phyloP scores from a whole-genome alignment of 495 filamentous ascomycete genomes.

The Penicillium nucicola region DNA sequence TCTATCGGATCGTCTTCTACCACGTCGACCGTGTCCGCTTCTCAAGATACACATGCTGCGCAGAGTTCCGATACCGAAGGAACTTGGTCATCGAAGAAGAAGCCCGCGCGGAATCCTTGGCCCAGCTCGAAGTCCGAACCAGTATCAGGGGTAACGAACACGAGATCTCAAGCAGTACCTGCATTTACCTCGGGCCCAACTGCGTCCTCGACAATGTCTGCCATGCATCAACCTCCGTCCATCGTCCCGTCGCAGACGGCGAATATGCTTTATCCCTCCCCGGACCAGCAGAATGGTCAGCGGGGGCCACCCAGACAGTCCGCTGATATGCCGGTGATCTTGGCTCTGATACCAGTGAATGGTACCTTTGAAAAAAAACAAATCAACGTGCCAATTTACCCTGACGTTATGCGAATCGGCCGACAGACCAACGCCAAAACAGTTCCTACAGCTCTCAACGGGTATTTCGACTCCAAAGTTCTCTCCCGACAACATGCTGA shows the following conservation, averaged over 20 bases:
- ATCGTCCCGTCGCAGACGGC: conserved; percentile 63
- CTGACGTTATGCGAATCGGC: conserved; percentile 87
- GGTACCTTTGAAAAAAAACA: conserved; percentile 96
- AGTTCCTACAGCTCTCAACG: conserved; percentile 81
- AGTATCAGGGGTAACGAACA: conserved; percentile 58
- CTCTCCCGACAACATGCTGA: conserved; percentile 95
- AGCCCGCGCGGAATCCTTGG: conserved; percentile 69
- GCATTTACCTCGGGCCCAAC: conserved; percentile 65
- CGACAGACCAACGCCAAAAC: conserved; percentile 97
- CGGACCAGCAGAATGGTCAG: conserved; percentile 57
- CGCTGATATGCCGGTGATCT: conserved; percentile 64
- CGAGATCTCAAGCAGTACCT: conserved; percentile 59
- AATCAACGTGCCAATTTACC: conserved; percentile 83
- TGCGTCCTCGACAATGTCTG: conserved; percentile 63
- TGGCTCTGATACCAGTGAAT: conserved; percentile 82
- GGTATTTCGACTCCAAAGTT: conserved; percentile 97
- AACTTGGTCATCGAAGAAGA: conserved; percentile 62
- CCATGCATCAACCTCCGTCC: conserved; percentile 71
- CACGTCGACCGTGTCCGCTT: conserved; percentile 40
- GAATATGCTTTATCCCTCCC: conserved; percentile 53
- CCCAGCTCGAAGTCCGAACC: conserved; percentile 66
- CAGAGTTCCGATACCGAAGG: conserved; percentile 40
- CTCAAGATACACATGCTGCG: conserved; percentile 49
- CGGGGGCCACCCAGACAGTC: conserved; percentile 53
- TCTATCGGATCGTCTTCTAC: conserved; percentile 59